Evolutionary conservation across 1,284 basidiomycete genomes (phyloP).

Genomic region (Mrakiaceae sp.): DNA sequence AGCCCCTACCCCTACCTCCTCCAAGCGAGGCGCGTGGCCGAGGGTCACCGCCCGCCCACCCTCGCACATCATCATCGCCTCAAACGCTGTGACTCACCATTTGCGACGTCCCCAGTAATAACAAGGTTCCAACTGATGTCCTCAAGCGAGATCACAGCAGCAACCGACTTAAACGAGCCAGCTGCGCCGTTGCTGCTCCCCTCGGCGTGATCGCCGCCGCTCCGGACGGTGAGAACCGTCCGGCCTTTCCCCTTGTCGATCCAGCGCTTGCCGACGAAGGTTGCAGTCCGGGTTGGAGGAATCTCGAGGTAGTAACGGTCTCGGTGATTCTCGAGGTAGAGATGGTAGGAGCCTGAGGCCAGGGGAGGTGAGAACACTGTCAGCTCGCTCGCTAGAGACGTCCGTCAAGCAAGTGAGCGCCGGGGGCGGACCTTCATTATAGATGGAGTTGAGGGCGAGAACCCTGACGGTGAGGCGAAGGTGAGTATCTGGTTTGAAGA

Average conservation of each 20-base stretch:
- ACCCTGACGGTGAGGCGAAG: not conserved
- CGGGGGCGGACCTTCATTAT: slow-evolving; percentile 10
- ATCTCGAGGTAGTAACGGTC: slow-evolving; percentile 7
- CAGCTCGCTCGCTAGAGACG: not conserved
- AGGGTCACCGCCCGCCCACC: not conserved
- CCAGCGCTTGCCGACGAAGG: slow-evolving; percentile 13
- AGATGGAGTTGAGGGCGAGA: slow-evolving; percentile 16
- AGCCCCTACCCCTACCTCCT: too few relatives aligned
- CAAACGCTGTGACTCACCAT: not conserved
- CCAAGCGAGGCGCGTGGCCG: not conserved
- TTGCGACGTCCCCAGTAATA: slow-evolving; percentile 9
- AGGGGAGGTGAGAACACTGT: not conserved
- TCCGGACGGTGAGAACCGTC: slow-evolving; percentile 10
- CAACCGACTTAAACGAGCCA: not conserved
- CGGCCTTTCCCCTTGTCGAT: slow-evolving; percentile 8
- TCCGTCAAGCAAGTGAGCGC: not conserved
- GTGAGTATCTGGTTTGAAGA: too few relatives aligned
- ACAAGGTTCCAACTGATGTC: slow-evolving; percentile 15
- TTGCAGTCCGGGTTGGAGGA: not conserved
- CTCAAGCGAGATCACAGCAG: slow-evolving; percentile 11
- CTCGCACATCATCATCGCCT: not conserved
- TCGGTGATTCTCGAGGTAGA: slow-evolving; percentile 8
- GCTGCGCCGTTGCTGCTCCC: not conserved
- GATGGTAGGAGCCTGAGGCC: not conserved
- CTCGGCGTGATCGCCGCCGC: not conserved